Conservation (phyloP, 192 early-diverging fungal species). For the Diversispora epigaea region DNA sequence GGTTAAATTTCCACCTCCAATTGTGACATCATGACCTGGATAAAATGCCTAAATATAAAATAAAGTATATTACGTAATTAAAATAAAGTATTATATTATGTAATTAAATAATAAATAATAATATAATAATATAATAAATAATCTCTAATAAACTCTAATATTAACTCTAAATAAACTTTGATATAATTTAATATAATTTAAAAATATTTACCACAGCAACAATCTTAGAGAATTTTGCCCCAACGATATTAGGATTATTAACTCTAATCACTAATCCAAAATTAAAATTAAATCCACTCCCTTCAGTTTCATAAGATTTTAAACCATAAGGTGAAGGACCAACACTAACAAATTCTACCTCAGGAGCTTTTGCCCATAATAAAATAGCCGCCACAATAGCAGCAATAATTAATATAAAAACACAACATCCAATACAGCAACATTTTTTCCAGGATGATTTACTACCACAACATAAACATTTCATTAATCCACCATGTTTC, state of each 20-base stretch:
- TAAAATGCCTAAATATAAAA: slow-evolving; percentile 51
- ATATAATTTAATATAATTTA: not conserved
- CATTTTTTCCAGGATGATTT: not conserved
- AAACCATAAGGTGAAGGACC: not conserved
- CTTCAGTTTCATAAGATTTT: not conserved
- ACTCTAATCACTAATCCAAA: slow-evolving; percentile 16
- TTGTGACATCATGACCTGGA: slow-evolving; percentile 40
- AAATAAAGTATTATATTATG: slow-evolving; percentile 8
- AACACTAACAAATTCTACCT: slow-evolving; percentile 15
- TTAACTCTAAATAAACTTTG: not conserved
- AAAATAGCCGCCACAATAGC: slow-evolving; percentile 10
- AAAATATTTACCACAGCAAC: slow-evolving; percentile 9
- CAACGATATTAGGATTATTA: slow-evolving; percentile 28
- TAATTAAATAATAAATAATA: not conserved
- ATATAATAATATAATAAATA: not conserved
- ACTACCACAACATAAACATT: slow-evolving; percentile 23
- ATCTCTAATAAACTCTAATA: not conserved
- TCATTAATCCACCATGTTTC: slow-evolving; percentile 21
- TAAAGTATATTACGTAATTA: not conserved
- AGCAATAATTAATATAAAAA: slow-evolving; percentile 15
- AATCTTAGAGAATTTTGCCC: slow-evolving; percentile 10
- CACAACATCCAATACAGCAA: slow-evolving; percentile 20
- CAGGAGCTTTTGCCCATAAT: not conserved
- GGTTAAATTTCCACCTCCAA: slow-evolving; percentile 49
- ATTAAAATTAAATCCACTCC: slow-evolving; percentile 27